Evolutionary conservation across 352 stramenopile species (phyloP).

Genomic region (Hyaloperonospora brassicae): DNA sequence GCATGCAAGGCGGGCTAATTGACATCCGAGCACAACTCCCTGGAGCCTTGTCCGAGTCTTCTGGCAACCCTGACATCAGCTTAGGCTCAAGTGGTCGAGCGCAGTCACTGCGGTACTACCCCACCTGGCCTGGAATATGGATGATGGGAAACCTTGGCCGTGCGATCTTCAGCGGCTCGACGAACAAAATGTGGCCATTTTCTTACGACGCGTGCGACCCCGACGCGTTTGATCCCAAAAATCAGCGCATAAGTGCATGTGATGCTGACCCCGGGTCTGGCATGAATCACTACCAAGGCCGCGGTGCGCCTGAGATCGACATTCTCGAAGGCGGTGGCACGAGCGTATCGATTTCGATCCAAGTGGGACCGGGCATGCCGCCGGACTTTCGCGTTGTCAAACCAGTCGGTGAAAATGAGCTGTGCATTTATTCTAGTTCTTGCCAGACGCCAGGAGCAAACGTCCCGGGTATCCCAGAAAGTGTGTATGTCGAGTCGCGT

Average conservation of each 20-base stretch:
- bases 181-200: slow-evolving; percentile 92
- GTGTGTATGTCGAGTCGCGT: slow-evolving; percentile 32
- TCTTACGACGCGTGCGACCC: slow-evolving; percentile 85
- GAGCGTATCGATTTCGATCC: slow-evolving; percentile 62
- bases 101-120: slow-evolving; percentile 35
- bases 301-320: slow-evolving; percentile 91
- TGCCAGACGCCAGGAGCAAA: slow-evolving; percentile 46
- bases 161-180: slow-evolving; percentile 87
- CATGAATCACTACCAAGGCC: slow-evolving; percentile 71
- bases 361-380: slow-evolving; percentile 57
- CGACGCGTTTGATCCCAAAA: slow-evolving; percentile 18
- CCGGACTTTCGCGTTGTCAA: slow-evolving; percentile 36
- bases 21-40: slow-evolving; percentile 78
- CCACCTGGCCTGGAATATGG: slow-evolving; percentile 90
- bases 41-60: slow-evolving; percentile 36
- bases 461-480: slow-evolving; percentile 33
- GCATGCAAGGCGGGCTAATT: slow-evolving; percentile 86
- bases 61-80: slow-evolving; percentile 36
- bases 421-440: slow-evolving; percentile 42
- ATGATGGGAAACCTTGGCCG: slow-evolving; percentile 90
- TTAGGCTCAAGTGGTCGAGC: slow-evolving; percentile 27
- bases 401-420: slow-evolving; percentile 19
- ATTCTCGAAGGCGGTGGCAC: slow-evolving; percentile 83
- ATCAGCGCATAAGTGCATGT: slow-evolving; percentile 74
- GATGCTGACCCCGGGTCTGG: slow-evolving; percentile 84